Base-by-base conservation (phyloP, 1,139 yeast species). In the Yamadazyma buinensis region DNA sequence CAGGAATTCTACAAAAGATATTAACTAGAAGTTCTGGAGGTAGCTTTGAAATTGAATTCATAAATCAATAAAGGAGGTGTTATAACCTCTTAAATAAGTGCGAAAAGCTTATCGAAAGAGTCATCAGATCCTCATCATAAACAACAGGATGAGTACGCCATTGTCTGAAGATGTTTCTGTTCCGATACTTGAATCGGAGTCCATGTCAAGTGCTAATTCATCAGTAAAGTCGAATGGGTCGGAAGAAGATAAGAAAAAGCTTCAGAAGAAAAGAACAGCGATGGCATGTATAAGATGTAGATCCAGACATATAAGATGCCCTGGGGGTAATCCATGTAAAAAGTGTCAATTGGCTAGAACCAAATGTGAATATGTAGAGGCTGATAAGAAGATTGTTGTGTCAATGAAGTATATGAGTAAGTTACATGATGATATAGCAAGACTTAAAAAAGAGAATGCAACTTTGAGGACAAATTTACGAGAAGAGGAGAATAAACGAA, bases 251-350 rank as follows among this genome's bases (percentile, higher is more conserved):
- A 31, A 31, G 15, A 30, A 30, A 23, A n/a, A 26, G 12, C n/a
- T 20, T 11, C 37, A 27, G 24, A 36, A 36, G 21, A 67, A 66
- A 37, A 43, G 73, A 35, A 61, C 67, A 4, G 51, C 64, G 7
- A 47, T 67, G 35, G 75, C 75, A 1, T 85, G 95, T 52, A 77
- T 79, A 12, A 60, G 88, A 31, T 85, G 95, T 51, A 66, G 95
- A 27, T 73, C 77, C 32, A 68, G 92, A 37, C 95, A 85, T 55
- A 79, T 82, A 26, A 74, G 84, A 43, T 85, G 95, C 51, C 88
- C 88, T 9, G 94, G 94, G 1, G 92, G 87, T 1, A 74, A 79
- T 26, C 87, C 90, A 0, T 85, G 95, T 54, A 59, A 66, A 36
- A 80, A 80, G 48, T 85, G 95, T 53, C 61, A 58, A 14, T 56